Evolutionary conservation across 1,284 basidiomycete genomes (phyloP), one percentile per base, ranked within the genome.

Genomic region (Leccinum solheimii): DNA sequence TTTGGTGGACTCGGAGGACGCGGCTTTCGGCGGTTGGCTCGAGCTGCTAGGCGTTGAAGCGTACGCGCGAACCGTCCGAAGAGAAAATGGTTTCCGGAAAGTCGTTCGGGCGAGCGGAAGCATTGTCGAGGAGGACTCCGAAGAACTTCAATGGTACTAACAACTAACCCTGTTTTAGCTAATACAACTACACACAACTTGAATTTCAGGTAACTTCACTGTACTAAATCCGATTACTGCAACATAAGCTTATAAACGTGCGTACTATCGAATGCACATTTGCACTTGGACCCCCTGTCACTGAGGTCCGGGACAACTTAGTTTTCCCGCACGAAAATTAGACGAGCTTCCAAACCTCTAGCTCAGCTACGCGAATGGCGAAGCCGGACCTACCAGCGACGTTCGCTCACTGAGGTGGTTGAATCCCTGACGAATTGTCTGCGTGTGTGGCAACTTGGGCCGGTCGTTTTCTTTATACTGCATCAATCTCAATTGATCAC

Each of bases 1-100:
- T 69, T 72, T 64, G 5, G 59, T 51, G 27, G 59, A 56, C n/a
- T 66, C 70, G n/a, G 61, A 61, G 26, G 71, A 66, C 5, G 58
- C 11, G 21, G 53, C 19, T 62, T 63, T 66, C n/a, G 61, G 27
- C 4, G 58, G 30, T 58, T 58, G 56, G 10, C 45, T 58, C 3
- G 53, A 21, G 21, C 30, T 58, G 14, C 56, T 55, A 50, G 62
- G 57, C 32, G 61, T 23, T 16, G 60, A 59, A 19, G 64, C 61
- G n/a, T 65, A 66, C 19, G 61, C 48, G 45, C 74, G 70, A 10
- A 26, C 21, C 27, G 52, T 57, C 7, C 19, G 26, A 13, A 58
- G 45, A 34, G 61, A 58, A 59, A 61, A 43, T 3, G 61, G 55
- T 16, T 54, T 58, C 56, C 57, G 61, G 10, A 60, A 32, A 11